These are phyloP conservation scores for Saccharomyces paradoxus DNA, from an alignment of 805 yeast genomes.

Conservation along the genomic window DNA sequence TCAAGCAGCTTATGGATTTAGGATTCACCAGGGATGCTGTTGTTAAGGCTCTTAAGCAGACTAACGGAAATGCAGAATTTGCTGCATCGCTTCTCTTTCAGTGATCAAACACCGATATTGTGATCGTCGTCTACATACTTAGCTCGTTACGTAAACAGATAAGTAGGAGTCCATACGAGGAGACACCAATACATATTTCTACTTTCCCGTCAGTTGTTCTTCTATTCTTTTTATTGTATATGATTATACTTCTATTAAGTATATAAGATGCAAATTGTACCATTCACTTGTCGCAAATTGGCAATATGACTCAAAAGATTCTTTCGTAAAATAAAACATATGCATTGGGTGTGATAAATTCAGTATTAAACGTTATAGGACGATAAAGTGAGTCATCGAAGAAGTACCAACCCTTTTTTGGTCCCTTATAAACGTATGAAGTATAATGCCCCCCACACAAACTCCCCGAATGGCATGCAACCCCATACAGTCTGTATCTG, in stretches of 20 bases:
- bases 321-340: constrained; percentile 67
- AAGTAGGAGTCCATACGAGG: not conserved
- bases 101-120: constrained; percentile 3
- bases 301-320: constrained; percentile 29
- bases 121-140: not conserved
- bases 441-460: constrained; percentile 86
- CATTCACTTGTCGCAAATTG: not conserved
- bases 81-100: constrained; percentile 76
- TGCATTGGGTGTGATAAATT: constrained; percentile 65
- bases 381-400: constrained; percentile 71
- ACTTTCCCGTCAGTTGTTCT: no score
- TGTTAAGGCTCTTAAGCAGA: constrained; percentile 50
- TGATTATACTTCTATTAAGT: not conserved
- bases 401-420: constrained; percentile 60
- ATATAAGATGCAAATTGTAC: not conserved
- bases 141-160: not conserved
- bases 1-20: constrained; percentile 47
- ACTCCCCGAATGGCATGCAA: constrained; percentile 77
- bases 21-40: constrained; percentile 69
- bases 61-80: constrained; percentile 72
- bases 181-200: not conserved
- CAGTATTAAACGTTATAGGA: constrained; percentile 39
- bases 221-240: not conserved
- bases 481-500: constrained; percentile 65
- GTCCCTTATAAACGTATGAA: constrained; percentile 60